A percentile compares a stretch with the other conserved stretches of the same genome.
phyloP scores from a whole-genome alignment of 2,329 filamentous ascomycete species.

The Ophiostoma ulmi region DNA sequence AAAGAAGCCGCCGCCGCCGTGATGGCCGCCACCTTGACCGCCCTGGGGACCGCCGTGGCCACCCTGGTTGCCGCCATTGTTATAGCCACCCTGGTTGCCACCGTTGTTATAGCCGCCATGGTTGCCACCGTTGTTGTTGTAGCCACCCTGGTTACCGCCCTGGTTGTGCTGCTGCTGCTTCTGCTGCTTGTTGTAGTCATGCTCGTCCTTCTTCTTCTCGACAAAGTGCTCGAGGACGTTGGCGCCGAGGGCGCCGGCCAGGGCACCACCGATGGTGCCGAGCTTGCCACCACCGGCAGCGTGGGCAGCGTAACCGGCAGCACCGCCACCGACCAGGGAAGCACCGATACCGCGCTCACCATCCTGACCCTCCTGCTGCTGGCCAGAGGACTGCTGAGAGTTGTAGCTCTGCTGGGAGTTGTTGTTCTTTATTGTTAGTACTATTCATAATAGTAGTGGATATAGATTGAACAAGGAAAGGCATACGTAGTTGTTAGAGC shows the following conservation, averaged over 20 bases:
- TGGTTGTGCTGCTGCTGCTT: constrained; percentile 5
- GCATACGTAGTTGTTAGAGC: constrained; percentile 11
- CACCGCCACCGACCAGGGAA: constrained; percentile 48
- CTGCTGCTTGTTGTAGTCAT: constrained; percentile 17
- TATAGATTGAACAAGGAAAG: not conserved
- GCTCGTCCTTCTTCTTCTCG: constrained; percentile 26
- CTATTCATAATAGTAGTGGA: too few relatives aligned
- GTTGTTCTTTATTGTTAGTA: constrained; percentile 4
- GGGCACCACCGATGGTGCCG: constrained; percentile 46
- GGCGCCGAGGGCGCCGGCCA: constrained; percentile 52
- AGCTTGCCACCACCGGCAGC: constrained; percentile 49
- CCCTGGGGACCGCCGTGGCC: not conserved
- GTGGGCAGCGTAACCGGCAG: constrained; percentile 51
- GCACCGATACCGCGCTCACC: constrained; percentile 52
- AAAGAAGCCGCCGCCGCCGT: constrained; percentile 4
- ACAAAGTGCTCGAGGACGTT: constrained; percentile 44
- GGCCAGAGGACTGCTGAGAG: not conserved
- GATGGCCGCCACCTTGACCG: constrained; percentile 6
- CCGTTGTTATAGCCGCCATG: not conserved
- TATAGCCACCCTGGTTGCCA: constrained; percentile 1
- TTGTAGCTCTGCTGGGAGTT: constrained; percentile 1
- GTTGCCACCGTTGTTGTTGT: constrained; percentile 3
- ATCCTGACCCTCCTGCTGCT: constrained; percentile 12
- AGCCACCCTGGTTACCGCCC: not conserved
- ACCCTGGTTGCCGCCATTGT: not conserved